phyloP scores from a whole-genome alignment of 2,329 filamentous ascomycete species.

The Aureobasidium sp. region DNA sequence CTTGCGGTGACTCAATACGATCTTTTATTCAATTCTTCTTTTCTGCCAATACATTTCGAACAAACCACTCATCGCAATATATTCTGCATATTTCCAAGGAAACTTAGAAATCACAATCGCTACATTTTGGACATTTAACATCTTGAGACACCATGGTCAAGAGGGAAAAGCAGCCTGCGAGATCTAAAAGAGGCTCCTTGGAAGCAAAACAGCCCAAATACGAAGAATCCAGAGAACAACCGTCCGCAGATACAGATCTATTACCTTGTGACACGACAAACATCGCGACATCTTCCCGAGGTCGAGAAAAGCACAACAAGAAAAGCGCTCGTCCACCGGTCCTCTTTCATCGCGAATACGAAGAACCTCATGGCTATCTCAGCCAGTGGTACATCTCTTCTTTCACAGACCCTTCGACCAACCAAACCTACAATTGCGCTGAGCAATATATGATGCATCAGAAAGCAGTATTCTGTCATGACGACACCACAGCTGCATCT shows the following conservation, averaged over 20 bases:
- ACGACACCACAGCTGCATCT: not conserved
- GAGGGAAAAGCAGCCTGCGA: not conserved
- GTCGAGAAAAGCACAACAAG: not conserved
- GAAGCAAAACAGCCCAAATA: too few relatives aligned
- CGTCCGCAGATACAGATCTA: not conserved
- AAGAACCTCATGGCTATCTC: constrained; percentile 47
- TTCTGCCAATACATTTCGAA: not conserved
- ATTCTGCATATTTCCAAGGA: too few relatives aligned
- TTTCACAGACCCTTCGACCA: not conserved
- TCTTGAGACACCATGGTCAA: not conserved
- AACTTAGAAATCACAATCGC: too few relatives aligned
- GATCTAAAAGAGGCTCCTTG: too few relatives aligned
- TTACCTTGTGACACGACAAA: not conserved
- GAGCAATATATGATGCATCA: constrained; percentile 15
- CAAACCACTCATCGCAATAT: not conserved
- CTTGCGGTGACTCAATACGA: not conserved
- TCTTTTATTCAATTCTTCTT: not conserved
- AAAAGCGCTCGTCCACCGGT: constrained; percentile 21
- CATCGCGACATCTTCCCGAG: not conserved
- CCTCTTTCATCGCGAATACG: constrained; percentile 36
- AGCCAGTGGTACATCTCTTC: constrained; percentile 52
- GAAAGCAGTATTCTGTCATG: not conserved
- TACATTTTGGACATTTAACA: too few relatives aligned
- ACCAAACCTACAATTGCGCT: not conserved
- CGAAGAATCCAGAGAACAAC: not conserved